Base-by-base conservation (phyloP, 306 rosid species). In the Canavalia ensiformis region DNA sequence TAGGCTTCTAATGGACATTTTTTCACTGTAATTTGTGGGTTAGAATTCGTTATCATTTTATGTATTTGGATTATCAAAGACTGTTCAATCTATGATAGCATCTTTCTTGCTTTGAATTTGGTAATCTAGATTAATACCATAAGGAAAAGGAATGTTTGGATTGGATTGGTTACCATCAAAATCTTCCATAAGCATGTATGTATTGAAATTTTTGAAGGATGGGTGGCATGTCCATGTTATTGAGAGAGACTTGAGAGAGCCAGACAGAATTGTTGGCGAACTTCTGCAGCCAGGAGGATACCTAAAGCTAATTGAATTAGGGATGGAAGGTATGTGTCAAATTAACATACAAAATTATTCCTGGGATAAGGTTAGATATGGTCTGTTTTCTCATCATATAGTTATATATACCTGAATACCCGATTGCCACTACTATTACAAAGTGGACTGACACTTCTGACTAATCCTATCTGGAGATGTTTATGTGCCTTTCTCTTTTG, bases 241-340 rank as follows among this genome's bases (percentile, higher is more conserved):
- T 29, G 94, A 91, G 83, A 90, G 91, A 82, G 89, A 87, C 82
- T 87, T 88, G 73, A 76, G 81, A 3, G 92, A 88, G 85, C 91
- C 89, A 1, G 85, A 91, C 65, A 77, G 92, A 82, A 88, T 91
- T 45, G 87, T 90, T 3, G 97, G 97, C 3, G 97, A 91, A 78
- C 88, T 91, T 72, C 86, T 91, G 34, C 93, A 88, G 88, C 96
- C 92, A 3, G 92, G 96, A 50, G 93, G 96, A 9, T 89, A 89
- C 80, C 74, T 89, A 37, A 91, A 89, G 80, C 78, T 91, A 50
- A 70, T 89, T 35, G 93, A 89, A 57, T 78, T 91, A 44, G 94
- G 94, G 12, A 85, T 88, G 52, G 82, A 91, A 81, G 92, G 97
- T 91, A 80, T 58, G 75, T 13, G 46, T 70, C 64, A 62, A 80